Evolutionary conservation across 306 rosid genomes (phyloP).

Genomic region (Rubus parviflorus): DNA sequence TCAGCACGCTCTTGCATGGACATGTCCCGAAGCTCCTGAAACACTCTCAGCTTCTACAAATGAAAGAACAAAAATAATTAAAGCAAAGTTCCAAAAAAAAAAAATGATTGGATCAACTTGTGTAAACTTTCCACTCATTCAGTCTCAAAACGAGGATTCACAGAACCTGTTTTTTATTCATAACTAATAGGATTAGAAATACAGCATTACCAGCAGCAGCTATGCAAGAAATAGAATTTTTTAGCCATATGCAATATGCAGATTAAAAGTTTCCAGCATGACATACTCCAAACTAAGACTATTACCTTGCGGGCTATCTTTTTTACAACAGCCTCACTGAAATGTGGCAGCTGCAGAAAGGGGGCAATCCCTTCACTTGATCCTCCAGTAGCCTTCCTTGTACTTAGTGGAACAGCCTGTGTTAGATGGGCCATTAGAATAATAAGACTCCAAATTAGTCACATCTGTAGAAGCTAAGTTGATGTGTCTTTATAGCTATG

Average conservation of each 20-base stretch:
- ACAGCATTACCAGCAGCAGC: not conserved
- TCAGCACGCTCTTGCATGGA: slow-evolving; percentile 72
- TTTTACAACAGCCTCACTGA: slow-evolving; percentile 74
- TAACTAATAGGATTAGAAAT: not conserved
- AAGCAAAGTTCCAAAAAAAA: slow-evolving; percentile 16
- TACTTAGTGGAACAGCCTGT: slow-evolving; percentile 96
- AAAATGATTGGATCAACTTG: not conserved
- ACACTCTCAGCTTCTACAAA: slow-evolving; percentile 84
- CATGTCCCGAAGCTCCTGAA: slow-evolving; percentile 90
- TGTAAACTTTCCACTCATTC: not conserved
- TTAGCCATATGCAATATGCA: slow-evolving; percentile 2
- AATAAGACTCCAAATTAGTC: slow-evolving; percentile 16
- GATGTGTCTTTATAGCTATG: not conserved
- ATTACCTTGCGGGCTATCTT: slow-evolving; percentile 94
- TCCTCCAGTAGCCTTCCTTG: slow-evolving; percentile 87
- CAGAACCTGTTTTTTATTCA: not conserved
- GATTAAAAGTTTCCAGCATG: slow-evolving; percentile 7
- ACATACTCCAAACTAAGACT: not conserved
- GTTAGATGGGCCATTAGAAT: slow-evolving; percentile 15
- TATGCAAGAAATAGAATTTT: not conserved
- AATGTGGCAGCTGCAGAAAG: slow-evolving; percentile 94
- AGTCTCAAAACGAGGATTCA: not conserved
- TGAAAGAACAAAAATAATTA: slow-evolving; percentile 19
- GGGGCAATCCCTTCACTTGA: slow-evolving; percentile 95
- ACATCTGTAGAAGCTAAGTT: not conserved